Conservation (phyloP, 768 basidiomycete genomes). For the Galerina marginata region DNA sequence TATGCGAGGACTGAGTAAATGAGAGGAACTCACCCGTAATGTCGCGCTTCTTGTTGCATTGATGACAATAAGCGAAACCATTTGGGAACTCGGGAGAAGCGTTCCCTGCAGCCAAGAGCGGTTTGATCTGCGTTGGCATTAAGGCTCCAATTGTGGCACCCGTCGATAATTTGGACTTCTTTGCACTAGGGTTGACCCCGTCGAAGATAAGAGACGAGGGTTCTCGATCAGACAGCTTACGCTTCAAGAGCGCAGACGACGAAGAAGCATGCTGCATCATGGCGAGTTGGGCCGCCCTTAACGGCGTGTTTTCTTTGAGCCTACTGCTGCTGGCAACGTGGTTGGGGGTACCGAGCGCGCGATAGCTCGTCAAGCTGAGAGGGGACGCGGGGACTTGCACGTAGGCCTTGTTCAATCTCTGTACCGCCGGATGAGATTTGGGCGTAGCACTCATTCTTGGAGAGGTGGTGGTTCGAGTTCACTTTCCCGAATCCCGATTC, state of each 20-base stretch:
- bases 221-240: conserved; percentile 50
- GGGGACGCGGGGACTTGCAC: conserved; percentile 65
- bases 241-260: conserved; percentile 46
- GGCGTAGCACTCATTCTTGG: conserved; percentile 35
- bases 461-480: conserved; percentile 24
- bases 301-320: conserved; percentile 55
- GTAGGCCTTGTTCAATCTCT: conserved; percentile 52
- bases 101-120: conserved; percentile 37
- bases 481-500: conserved; percentile 19
- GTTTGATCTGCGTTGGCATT: conserved; percentile 23
- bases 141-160: conserved; percentile 22
- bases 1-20: not conserved
- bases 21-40: conserved; percentile 43
- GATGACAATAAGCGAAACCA: conserved; percentile 68
- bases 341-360: conserved; percentile 20
- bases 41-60: conserved; percentile 70
- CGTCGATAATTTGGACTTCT: conserved; percentile 38
- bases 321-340: conserved; percentile 32
- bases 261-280: conserved; percentile 22
- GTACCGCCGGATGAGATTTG: conserved; percentile 27
- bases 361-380: conserved; percentile 33
- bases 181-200: conserved; percentile 23
- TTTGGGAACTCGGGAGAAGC: conserved; percentile 39
- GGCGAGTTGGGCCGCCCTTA: conserved; percentile 30
- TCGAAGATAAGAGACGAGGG: conserved; percentile 23